Evolutionary conservation across 768 basidiomycete genomes (phyloP), one percentile per base, ranked within the genome.

Genomic region (Naganishia antarctica): DNA sequence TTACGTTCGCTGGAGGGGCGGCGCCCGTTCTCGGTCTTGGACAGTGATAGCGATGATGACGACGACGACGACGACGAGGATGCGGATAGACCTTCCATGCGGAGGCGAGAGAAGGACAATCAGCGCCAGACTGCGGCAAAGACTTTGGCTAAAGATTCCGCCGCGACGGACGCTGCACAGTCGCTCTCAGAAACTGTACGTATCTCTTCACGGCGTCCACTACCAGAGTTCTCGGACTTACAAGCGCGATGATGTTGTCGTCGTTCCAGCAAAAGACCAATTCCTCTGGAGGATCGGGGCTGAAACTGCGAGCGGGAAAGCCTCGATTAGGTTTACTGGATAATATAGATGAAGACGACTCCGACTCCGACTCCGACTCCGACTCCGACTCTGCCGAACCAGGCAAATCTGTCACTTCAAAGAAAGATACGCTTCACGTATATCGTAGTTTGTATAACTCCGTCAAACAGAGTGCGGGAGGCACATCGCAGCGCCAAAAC

Each of bases 391-490:
- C 29, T n/a, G n/a, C n/a, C n/a, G n/a, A n/a, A n/a, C n/a, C n/a
- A 48, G 25, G 40, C 31, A 32, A 62, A 37, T 16, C 45, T 8
- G 23, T 28, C 12, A 15, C 29, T 6, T 18, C 23, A 6, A 40
- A 46, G 64, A 72, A 57, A 65, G 53, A 59, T 23, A 68, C 21
- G 8, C 23, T 57, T n/a, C 18, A 57, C 34, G 53, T 34, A 23
- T 57, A 41, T 31, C 53, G 53, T 15, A 26, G 53, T 18, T 34
- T 71, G 57, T 69, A 72, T 11, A 58, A 69, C 5, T 67, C 67
- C 44, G 67, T 64, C 28, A 44, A 43, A 31, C 62, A 58, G 25
- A 47, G 53, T 29, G 32, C 32, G 16, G 31, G 15, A 8, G 29
- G 46, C 28, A 7, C 64, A 50, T 46, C 43, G 3, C 44, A 41